A percentile compares a stretch with the other conserved stretches of the same genome.
phyloP scores from a whole-genome alignment of 2,329 filamentous ascomycete genomes.

The Coniochaeta hoffmannii region DNA sequence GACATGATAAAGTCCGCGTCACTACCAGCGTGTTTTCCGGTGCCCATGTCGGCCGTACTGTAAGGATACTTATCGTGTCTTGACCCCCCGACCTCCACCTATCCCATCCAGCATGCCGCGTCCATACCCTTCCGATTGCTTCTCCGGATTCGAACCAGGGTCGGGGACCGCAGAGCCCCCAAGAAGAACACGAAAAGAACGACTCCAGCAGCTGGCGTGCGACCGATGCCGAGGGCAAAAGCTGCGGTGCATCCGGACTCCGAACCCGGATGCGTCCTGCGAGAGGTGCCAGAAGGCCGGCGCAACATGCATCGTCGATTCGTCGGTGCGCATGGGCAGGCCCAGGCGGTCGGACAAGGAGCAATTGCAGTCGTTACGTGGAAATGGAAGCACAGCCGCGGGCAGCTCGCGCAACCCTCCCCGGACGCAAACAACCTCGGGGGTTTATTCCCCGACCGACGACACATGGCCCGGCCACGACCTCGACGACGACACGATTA shows the following conservation, averaged over 20 bases:
- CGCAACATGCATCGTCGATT: conserved; percentile 4
- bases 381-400: neutral
- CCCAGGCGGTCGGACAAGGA: conserved; percentile 2
- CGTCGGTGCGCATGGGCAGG: conserved; percentile 4
- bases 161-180: neutral
- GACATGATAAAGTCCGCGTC: too few relatives aligned
- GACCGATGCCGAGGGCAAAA: conserved; percentile 1
- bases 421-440: neutral
- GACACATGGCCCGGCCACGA: conserved; percentile 2
- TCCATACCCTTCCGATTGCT: conserved; percentile 1
- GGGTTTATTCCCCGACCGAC: neutral
- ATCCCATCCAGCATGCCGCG: conserved; percentile 1
- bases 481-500: conserved; percentile 1
- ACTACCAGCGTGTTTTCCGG: too few relatives aligned
- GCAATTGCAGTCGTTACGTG: neutral
- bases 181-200: conserved; percentile 1
- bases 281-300: conserved; percentile 3
- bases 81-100: neutral
- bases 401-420: neutral
- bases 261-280: neutral
- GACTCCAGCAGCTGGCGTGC: conserved; percentile 3
- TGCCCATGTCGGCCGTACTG: too few relatives aligned
- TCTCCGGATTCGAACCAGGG: conserved; percentile 1
- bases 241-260: conserved; percentile 1
- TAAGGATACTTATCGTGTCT: neutral